phyloP scores from a whole-genome alignment of 768 basidiomycete species.

The Grammothele lineata region DNA sequence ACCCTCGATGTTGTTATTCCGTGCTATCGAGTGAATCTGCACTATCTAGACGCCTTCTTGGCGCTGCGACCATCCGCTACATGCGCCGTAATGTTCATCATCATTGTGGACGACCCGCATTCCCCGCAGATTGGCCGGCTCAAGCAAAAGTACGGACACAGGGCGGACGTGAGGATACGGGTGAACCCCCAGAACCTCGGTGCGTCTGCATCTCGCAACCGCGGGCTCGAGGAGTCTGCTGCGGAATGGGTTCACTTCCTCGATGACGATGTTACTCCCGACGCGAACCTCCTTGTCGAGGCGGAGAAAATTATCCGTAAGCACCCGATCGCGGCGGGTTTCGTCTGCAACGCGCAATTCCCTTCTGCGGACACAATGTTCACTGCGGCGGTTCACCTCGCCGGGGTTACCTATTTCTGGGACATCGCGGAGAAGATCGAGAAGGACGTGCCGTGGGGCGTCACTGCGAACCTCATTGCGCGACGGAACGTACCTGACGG shows the following conservation, averaged over 20 bases:
- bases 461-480: conserved; percentile 54
- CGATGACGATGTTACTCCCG: conserved; percentile 53
- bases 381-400: conserved; percentile 50
- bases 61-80: conserved; percentile 37
- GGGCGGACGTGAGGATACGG: conserved; percentile 51
- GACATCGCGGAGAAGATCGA: conserved; percentile 49
- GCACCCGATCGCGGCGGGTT: conserved; percentile 46
- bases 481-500: conserved; percentile 42
- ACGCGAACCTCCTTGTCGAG: conserved; percentile 38
- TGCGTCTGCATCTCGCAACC: conserved; percentile 51
- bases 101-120: conserved; percentile 53
- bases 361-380: conserved; percentile 45
- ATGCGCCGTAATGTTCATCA: conserved; percentile 49
- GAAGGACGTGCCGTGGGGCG: conserved; percentile 50
- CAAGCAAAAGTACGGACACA: conserved; percentile 34
- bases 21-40: conserved; percentile 48
- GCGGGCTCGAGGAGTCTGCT: conserved; percentile 49
- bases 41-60: conserved; percentile 41
- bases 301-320: conserved; percentile 44
- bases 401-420: conserved; percentile 60
- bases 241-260: conserved; percentile 58
- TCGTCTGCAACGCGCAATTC: conserved; percentile 49
- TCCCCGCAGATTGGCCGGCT: conserved; percentile 39
- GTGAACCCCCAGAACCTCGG: conserved; percentile 44
- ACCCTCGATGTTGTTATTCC: conserved; percentile 56